Evolutionary conservation across 176 grass and related monocot species (phyloP).

Genomic region (Oryza meyeriana): DNA sequence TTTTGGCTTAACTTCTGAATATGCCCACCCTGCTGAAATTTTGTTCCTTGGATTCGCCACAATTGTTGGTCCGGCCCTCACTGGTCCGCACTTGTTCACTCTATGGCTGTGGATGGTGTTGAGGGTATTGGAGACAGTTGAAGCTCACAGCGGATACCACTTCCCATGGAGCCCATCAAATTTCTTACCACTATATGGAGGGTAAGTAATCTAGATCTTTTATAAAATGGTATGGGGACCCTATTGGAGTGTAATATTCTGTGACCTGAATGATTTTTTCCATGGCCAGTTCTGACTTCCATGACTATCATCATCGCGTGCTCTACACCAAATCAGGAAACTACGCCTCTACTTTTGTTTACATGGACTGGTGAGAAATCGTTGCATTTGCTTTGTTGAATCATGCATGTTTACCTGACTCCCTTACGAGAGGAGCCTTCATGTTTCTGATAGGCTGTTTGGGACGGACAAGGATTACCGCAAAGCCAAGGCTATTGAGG

Average conservation of each 20-base stretch:
- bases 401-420: not conserved
- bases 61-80: constrained; percentile 75
- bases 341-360: constrained; percentile 91
- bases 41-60: constrained; percentile 91
- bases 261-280: not conserved
- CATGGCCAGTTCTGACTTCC: constrained; percentile 62
- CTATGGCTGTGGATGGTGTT: constrained; percentile 90
- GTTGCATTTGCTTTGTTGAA: not conserved
- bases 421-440: not conserved
- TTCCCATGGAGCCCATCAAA: constrained; percentile 98
- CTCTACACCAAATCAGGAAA: constrained; percentile 88
- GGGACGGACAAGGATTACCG: constrained; percentile 81
- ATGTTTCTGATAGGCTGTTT: constrained; percentile 56
- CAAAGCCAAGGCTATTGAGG: constrained; percentile 56
- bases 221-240: not conserved
- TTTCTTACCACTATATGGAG: constrained; percentile 90
- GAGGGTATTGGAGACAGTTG: constrained; percentile 87
- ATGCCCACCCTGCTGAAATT: constrained; percentile 93
- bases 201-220: constrained; percentile 41
- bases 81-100: constrained; percentile 87
- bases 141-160: constrained; percentile 94
- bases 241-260: not conserved
- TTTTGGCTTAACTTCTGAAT: constrained; percentile 89
- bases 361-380: constrained; percentile 81
- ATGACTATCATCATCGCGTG: constrained; percentile 89